Evolutionary conservation across 2,329 filamentous ascomycete genomes (phyloP).

Genomic region (Colletotrichum noveboracense): DNA sequence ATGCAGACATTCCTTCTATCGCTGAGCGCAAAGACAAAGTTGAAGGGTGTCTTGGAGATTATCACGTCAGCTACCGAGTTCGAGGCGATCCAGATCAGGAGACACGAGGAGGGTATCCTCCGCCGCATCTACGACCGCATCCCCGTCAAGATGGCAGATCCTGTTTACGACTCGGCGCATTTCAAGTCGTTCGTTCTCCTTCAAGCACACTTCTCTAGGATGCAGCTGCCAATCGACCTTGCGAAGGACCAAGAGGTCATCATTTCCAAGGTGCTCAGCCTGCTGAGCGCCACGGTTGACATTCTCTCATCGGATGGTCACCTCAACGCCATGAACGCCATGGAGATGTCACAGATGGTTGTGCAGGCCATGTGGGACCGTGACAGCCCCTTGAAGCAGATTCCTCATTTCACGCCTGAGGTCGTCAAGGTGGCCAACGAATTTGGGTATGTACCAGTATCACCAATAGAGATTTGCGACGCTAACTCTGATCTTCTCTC

Average conservation of each 20-base stretch:
- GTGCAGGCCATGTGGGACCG: constrained; percentile 99
- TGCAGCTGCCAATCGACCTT: constrained; percentile 94
- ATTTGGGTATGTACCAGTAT: constrained; percentile 64
- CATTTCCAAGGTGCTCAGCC: constrained; percentile 80
- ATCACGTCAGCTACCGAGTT: constrained; percentile 97
- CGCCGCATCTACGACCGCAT: constrained; percentile 93
- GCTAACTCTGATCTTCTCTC: constrained; percentile 33
- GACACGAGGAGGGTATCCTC: constrained; percentile 88
- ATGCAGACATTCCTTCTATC: constrained; percentile 99
- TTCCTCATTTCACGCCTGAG: constrained; percentile 88
- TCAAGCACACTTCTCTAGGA: constrained; percentile 95
- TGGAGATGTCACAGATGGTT: constrained; percentile 99
- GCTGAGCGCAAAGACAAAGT: constrained; percentile 84
- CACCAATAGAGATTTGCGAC: neutral
- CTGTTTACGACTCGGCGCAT: constrained; percentile 88
- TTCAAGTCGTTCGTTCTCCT: constrained; percentile 98
- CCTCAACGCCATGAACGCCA: constrained; percentile 95
- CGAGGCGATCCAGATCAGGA: constrained; percentile 90
- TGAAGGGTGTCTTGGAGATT: constrained; percentile 97
- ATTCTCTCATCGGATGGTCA: constrained; percentile 95
- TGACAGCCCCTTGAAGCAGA: constrained; percentile 95
- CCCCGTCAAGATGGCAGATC: constrained; percentile 92
- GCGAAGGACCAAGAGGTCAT: constrained; percentile 95
- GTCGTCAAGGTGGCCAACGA: constrained; percentile 83
- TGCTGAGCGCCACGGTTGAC: constrained; percentile 92